Evolutionary conservation across 2,329 filamentous ascomycete species (phyloP).

Genomic region (Fusarium euwallaceae): DNA sequence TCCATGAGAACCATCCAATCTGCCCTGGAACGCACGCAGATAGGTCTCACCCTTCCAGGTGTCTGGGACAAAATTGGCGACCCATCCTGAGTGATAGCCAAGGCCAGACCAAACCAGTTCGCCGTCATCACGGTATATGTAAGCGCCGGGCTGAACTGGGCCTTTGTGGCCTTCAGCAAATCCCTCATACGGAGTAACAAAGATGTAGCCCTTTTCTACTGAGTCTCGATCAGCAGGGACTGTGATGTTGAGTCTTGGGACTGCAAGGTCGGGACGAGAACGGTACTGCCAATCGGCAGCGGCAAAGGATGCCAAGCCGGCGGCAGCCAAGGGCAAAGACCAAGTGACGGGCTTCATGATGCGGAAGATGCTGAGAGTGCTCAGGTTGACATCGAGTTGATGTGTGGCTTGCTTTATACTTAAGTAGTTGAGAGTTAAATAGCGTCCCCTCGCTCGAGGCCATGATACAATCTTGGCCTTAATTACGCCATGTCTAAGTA

Average conservation of each 20-base stretch:
- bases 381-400: neutral
- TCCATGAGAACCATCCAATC: neutral
- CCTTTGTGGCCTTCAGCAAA: slow-evolving; percentile 36
- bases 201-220: neutral
- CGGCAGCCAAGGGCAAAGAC: neutral
- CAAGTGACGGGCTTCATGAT: neutral
- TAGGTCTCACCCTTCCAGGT: slow-evolving; percentile 61
- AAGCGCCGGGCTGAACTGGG: slow-evolving; percentile 64
- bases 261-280: neutral
- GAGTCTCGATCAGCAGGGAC: neutral
- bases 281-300: neutral
- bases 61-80: slow-evolving; percentile 63
- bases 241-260: neutral
- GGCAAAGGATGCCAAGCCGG: neutral
- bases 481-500: neutral
- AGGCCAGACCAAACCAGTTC: slow-evolving; percentile 70
- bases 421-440: neutral
- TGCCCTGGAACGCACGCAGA: slow-evolving; percentile 65
- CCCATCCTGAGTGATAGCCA: slow-evolving; percentile 63
- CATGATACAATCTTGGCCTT: neutral
- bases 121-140: slow-evolving; percentile 67
- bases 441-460: neutral
- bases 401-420: neutral
- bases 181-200: neutral
- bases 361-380: neutral